Evolutionary conservation across 2,329 filamentous ascomycete species (phyloP).

Genomic region (Aspergillus vadensis): DNA sequence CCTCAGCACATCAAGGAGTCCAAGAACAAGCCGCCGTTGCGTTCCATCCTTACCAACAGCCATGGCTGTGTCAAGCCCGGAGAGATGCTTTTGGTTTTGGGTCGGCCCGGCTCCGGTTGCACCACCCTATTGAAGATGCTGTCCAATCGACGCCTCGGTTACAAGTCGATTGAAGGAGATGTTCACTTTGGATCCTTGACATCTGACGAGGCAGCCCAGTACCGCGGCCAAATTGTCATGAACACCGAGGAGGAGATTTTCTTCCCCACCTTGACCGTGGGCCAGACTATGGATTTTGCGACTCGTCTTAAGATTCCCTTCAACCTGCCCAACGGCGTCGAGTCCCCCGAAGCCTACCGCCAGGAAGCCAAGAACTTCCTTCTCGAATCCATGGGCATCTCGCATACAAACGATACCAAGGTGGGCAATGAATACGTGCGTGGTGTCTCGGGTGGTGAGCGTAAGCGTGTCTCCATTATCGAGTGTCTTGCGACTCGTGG

Average conservation of each 20-base stretch:
- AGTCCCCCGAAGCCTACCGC: constrained; percentile 50
- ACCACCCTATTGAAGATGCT: constrained; percentile 71
- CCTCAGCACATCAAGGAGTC: constrained; percentile 56
- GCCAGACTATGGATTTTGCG: constrained; percentile 56
- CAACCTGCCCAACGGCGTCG: constrained; percentile 48
- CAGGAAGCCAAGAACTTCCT: constrained; percentile 56
- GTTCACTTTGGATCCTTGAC: constrained; percentile 57
- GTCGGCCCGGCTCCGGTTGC: constrained; percentile 69
- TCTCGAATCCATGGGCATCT: constrained; percentile 59
- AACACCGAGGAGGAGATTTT: constrained; percentile 57
- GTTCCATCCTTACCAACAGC: constrained; percentile 65
- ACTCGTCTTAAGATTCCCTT: constrained; percentile 60
- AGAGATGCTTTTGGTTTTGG: constrained; percentile 71
- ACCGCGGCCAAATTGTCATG: constrained; percentile 60
- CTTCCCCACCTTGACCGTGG: constrained; percentile 55
- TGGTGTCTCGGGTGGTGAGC: constrained; percentile 68
- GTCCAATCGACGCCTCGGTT: constrained; percentile 64
- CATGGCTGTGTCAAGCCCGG: constrained; percentile 72
- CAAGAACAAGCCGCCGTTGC: constrained; percentile 59
- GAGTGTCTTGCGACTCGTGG: constrained; percentile 62
- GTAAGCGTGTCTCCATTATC: constrained; percentile 69
- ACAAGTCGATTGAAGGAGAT: constrained; percentile 59
- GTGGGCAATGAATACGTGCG: constrained; percentile 68
- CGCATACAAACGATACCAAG: constrained; percentile 64
- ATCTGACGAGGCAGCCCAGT: constrained; percentile 47